Percentiles rank a stretch among this genome's conserved stretches.
Evolutionary conservation across 148 eudicot genomes (phyloP).

Genomic region (Rhododendron henanense): DNA sequence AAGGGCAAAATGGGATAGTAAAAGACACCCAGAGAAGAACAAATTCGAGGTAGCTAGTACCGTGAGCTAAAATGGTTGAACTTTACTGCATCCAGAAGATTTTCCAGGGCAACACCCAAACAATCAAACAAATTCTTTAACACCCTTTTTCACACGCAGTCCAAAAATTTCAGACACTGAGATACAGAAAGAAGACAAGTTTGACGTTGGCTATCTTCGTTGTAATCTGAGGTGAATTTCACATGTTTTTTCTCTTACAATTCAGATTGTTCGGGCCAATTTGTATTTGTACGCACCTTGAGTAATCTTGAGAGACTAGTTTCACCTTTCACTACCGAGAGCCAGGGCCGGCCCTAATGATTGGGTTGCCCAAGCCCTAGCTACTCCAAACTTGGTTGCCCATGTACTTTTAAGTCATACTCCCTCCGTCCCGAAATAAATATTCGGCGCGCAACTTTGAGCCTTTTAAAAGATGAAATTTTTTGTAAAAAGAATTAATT

Average conservation of each 20-base stretch:
- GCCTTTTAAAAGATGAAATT: no score
- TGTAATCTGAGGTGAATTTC: neutral
- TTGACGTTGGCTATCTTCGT: neutral
- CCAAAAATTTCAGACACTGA: neutral
- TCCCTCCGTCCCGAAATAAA: no score
- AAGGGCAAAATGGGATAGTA: constrained; percentile 3
- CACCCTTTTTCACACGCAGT: neutral
- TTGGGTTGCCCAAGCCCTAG: no score
- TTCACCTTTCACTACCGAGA: neutral
- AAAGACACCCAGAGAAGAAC: constrained; percentile 2
- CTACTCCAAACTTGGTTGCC: no score
- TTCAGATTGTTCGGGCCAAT: neutral
- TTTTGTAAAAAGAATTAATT: no score
- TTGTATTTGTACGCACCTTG: neutral
- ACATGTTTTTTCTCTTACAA: neutral
- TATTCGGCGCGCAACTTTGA: no score
- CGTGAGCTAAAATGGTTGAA: neutral
- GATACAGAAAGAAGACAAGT: neutral
- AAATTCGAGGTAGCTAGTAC: neutral
- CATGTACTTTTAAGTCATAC: no score
- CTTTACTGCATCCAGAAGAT: constrained; percentile 19
- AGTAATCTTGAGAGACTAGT: neutral
- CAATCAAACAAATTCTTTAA: constrained; percentile 10
- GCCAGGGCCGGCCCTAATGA: no score
- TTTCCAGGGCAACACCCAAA: neutral